Evolutionary conservation across 805 yeast genomes (phyloP).

Genomic region (Zygotorulaspora danielsina): DNA sequence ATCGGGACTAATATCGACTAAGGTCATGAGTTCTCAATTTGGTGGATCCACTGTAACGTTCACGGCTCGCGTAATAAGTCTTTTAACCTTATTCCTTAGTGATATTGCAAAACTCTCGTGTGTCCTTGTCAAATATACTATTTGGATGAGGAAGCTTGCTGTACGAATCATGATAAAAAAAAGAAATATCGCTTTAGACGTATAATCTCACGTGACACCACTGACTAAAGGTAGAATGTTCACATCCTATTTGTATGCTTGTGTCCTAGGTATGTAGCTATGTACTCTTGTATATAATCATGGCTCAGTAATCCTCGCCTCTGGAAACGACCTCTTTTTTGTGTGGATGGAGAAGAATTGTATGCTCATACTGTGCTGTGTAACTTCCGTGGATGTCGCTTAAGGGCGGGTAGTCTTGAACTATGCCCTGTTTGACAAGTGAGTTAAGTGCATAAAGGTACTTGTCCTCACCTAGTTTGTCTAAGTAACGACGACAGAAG

Average conservation of each 20-base stretch:
- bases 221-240: too few species aligned
- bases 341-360: slow-evolving; percentile 83
- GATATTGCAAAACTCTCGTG: neutral
- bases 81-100: neutral
- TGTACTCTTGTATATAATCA: slow-evolving; percentile 1
- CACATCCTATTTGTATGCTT: too few species aligned
- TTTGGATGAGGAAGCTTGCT: slow-evolving; percentile 1
- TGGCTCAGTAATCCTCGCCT: slow-evolving; percentile 78
- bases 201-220: too few species aligned
- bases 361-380: slow-evolving; percentile 97
- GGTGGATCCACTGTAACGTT: neutral
- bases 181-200: neutral
- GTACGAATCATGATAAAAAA: neutral
- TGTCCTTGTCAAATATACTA: neutral
- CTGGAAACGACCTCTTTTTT: slow-evolving; percentile 91
- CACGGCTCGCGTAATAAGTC: neutral
- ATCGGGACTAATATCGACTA: slow-evolving; percentile 69
- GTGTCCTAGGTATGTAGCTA: too few species aligned
- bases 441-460: slow-evolving; percentile 82
- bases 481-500: slow-evolving; percentile 93
- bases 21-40: slow-evolving; percentile 18
- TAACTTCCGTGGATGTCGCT: slow-evolving; percentile 77
- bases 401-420: slow-evolving; percentile 91
- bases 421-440: slow-evolving; percentile 79
- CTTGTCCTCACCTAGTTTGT: slow-evolving; percentile 86